Percentiles rank a stretch among this genome's conserved stretches.
phyloP scores from a whole-genome alignment of 495 filamentous ascomycete species.

The Aspergillus campestris region DNA sequence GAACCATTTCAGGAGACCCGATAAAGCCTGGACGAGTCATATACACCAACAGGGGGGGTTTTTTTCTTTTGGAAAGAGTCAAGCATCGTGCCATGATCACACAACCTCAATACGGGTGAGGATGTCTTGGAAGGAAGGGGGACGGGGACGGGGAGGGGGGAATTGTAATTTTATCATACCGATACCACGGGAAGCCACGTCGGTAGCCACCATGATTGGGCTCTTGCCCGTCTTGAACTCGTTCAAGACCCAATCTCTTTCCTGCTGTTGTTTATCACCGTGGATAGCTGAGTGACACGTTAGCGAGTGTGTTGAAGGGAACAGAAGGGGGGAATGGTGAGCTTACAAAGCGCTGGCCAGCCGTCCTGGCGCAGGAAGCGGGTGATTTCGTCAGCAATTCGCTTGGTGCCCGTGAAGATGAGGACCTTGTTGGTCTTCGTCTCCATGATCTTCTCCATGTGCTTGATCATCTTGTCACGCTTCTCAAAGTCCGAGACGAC shows the following conservation, averaged over 20 bases:
- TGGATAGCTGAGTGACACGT: slow-evolving; percentile 67
- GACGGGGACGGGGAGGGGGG: slow-evolving; percentile 35
- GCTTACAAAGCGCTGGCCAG: slow-evolving; percentile 95
- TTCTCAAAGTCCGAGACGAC: slow-evolving; percentile 95
- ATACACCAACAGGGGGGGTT: slow-evolving; percentile 51
- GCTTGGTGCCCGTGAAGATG: slow-evolving; percentile 97
- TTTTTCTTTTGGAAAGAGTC: slow-evolving; percentile 61
- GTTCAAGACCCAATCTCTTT: slow-evolving; percentile 98
- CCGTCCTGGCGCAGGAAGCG: slow-evolving; percentile 97
- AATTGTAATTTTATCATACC: slow-evolving; percentile 80
- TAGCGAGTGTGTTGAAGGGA: slow-evolving; percentile 26
- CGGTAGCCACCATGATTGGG: slow-evolving; percentile 86
- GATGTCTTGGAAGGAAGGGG: slow-evolving; percentile 25
- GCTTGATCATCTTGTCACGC: slow-evolving; percentile 94
- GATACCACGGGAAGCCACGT: slow-evolving; percentile 95
- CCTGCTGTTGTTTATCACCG: slow-evolving; percentile 98
- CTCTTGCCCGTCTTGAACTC: slow-evolving; percentile 97
- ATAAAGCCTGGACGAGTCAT: slow-evolving; percentile 77
- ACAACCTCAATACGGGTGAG: slow-evolving; percentile 51
- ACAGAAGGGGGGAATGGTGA: background rate
- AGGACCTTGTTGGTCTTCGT: slow-evolving; percentile 87
- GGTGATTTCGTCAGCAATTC: slow-evolving; percentile 96
- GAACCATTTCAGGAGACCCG: slow-evolving; percentile 65
- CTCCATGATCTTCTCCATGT: slow-evolving; percentile 97
- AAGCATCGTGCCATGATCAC: slow-evolving; percentile 72